Conservation (phyloP, 2,329 filamentous ascomycete species). For the Colletotrichum tropicicola region DNA sequence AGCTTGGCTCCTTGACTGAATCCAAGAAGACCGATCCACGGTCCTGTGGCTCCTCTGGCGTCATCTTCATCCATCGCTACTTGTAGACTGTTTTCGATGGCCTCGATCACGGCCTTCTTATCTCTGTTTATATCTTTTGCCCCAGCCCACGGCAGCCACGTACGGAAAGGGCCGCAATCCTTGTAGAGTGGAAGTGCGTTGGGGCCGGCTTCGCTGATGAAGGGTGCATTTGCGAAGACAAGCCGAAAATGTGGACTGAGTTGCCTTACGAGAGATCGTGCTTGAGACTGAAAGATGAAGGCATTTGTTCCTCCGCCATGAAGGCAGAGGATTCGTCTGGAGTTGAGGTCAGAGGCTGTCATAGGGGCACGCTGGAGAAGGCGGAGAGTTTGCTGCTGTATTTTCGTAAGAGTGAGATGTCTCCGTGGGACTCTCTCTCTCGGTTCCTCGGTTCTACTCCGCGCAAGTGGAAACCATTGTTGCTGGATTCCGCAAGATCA, state of each 20-base stretch:
- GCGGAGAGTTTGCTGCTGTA: too few species aligned
- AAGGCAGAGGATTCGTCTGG: background rate
- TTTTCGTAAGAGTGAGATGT: too few species aligned
- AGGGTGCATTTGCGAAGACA: too few species aligned
- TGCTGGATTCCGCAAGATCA: too few species aligned
- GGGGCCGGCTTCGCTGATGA: background rate
- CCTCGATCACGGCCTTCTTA: background rate
- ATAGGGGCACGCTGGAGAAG: too few species aligned
- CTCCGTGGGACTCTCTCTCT: too few species aligned
- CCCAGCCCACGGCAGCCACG: background rate
- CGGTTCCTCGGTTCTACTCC: too few species aligned
- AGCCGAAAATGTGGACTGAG: too few species aligned
- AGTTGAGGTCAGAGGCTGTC: background rate
- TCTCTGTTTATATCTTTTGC: background rate
- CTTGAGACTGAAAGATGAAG: background rate
- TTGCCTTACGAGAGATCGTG: background rate
- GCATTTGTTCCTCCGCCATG: background rate
- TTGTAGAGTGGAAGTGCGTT: background rate
- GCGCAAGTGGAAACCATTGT: too few species aligned
- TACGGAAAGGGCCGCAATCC: background rate
- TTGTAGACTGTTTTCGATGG: too few species aligned
- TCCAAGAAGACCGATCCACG: background rate
- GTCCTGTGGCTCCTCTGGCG: background rate
- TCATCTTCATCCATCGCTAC: too few species aligned
- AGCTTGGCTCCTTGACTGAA: background rate